A percentile compares a stretch with the other conserved stretches of the same genome.
These are phyloP conservation scores for Xerophyta viscosa DNA, from an alignment of 106 monocot species.

Conservation along the genomic window DNA sequence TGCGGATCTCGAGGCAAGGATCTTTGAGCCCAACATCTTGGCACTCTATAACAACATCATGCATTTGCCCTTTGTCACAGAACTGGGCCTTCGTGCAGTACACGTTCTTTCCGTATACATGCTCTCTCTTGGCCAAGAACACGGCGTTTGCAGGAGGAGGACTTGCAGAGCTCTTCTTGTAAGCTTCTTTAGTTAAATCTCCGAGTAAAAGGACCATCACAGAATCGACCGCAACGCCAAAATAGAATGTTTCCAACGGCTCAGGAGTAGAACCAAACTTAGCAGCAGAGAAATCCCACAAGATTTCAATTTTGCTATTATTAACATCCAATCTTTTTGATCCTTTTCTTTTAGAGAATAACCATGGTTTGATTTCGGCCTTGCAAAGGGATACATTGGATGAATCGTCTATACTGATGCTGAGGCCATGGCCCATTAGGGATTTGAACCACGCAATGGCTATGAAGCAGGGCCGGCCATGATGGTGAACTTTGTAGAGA, in stretches of 20 bases:
- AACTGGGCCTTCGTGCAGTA: slow-evolving; percentile 61
- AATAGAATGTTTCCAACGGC: slow-evolving; percentile 57
- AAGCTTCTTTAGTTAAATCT: slow-evolving; percentile 55
- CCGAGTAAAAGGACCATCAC: slow-evolving; percentile 68
- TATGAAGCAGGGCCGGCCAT: slow-evolving; percentile 25
- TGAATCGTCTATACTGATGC: slow-evolving; percentile 48
- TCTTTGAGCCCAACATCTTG: slow-evolving; percentile 46
- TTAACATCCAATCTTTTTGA: slow-evolving; percentile 40
- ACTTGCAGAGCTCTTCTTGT: slow-evolving; percentile 28
- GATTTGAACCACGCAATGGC: slow-evolving; percentile 68
- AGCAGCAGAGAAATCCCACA: slow-evolving; percentile 77
- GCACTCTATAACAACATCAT: slow-evolving; percentile 71
- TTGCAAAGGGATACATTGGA: slow-evolving; percentile 39
- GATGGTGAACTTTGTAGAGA: slow-evolving; percentile 41
- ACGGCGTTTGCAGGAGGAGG: slow-evolving; percentile 23
- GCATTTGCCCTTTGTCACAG: slow-evolving; percentile 43
- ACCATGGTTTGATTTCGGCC: slow-evolving; percentile 67
- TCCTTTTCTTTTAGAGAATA: slow-evolving; percentile 81
- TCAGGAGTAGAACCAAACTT: slow-evolving; percentile 64
- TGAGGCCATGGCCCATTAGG: slow-evolving; percentile 62
- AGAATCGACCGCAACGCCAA: slow-evolving; percentile 40
- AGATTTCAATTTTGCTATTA: slow-evolving; percentile 38
- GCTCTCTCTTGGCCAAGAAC: slow-evolving; percentile 60
- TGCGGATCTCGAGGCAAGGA: slow-evolving; percentile 62
- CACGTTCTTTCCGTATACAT: slow-evolving; percentile 68